phyloP scores from a whole-genome alignment of 2,329 filamentous ascomycete genomes.

The Calonectria pseudoreteaudii region DNA sequence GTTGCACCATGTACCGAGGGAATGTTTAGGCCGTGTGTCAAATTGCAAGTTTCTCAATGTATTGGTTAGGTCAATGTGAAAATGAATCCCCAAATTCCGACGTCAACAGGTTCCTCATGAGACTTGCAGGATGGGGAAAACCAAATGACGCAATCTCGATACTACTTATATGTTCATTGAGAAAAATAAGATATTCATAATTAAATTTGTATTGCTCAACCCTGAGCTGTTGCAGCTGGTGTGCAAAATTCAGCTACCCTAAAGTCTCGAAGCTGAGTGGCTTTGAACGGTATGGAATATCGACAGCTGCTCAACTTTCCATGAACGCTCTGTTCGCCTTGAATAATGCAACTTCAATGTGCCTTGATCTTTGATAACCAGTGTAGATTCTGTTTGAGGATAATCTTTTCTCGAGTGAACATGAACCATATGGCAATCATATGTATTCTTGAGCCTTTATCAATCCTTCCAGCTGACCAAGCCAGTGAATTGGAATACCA shows the following conservation, averaged over 20 bases:
- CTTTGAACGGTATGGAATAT: too few species aligned
- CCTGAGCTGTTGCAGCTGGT: too few species aligned
- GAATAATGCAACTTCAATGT: background rate
- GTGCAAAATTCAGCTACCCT: background rate
- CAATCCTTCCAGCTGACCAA: background rate
- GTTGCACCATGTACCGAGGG: too few species aligned
- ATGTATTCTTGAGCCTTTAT: background rate
- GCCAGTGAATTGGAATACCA: too few species aligned
- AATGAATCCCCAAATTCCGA: background rate
- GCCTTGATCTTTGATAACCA: background rate
- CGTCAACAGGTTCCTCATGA: background rate
- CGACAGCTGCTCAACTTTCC: background rate
- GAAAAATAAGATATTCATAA: too few species aligned
- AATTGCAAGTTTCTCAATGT: background rate
- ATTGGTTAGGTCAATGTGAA: background rate
- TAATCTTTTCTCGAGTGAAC: too few species aligned
- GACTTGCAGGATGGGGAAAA: too few species aligned
- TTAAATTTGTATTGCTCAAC: too few species aligned
- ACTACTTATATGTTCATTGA: too few species aligned
- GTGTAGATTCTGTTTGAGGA: fast-evolving
- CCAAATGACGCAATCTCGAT: too few species aligned
- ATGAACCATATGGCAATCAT: background rate
- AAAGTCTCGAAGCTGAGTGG: background rate
- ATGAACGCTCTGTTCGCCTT: background rate
- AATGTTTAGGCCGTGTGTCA: background rate